Base-by-base conservation (phyloP, 2,329 filamentous ascomycete genomes). In the Penicillium polonicum region DNA sequence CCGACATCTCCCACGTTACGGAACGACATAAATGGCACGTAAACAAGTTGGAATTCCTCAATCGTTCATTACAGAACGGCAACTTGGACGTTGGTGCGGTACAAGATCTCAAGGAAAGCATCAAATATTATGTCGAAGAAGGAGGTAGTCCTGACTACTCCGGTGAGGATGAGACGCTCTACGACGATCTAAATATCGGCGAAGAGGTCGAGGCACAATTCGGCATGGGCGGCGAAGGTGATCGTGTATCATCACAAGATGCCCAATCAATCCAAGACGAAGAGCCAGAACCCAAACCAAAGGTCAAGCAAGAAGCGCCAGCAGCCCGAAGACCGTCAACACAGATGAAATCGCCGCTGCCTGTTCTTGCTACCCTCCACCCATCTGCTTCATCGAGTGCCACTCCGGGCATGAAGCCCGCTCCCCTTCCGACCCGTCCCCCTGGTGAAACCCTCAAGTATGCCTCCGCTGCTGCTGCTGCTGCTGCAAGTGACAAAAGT, bases 1-100 rank as follows among this genome's bases (percentile, higher is more conserved):
- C 91, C 53, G 89, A 94, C 72, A 88, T 99, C 65, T 89, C 96
- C 70, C 82, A 84, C 60, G 82, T 88, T 68, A 91, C 92, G 66
- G 94, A 99, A 74, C 87, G 89, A 68, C 93, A 97, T 81, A 97
- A 96, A 77, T 97, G 91, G 90, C 94, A 99, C 73, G 90, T 96
- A 72, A 86, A 87, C 63, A 96, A 96, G 73, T 82, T 99, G 62
- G 94, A 99, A 77, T 82, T 97, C 58, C 86, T 97, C 69, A 86
- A 93, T 68, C 87, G 94, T 65, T 90, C 91, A 29, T 79, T 99
- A 65, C 92, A 97, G 72, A 99, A 99, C 71, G 93, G 92, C 57
- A 91, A 88, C 62, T 85, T 97, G 65, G 93, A 97, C 57, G 84
- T 88, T 21, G 90, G 92, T 5, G 88, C 94, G 73, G 92, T 99